Base-by-base conservation (phyloP, 23 red algal species). In the Gracilaria gracilis region DNA sequence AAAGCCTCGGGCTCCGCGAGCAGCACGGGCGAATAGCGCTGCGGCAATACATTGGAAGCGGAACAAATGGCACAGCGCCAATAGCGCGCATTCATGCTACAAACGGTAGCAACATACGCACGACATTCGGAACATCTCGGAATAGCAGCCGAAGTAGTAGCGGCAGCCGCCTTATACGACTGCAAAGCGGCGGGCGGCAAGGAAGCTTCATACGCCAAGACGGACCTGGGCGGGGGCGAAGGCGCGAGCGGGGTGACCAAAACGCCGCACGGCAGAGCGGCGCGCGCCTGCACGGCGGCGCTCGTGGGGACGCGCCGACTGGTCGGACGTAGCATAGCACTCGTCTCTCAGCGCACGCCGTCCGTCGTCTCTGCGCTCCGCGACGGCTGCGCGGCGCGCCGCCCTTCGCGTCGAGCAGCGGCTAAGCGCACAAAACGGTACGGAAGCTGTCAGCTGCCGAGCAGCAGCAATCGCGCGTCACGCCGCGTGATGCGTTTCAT, bases 211-310 rank as follows among this genome's bases (percentile, higher is more conserved):
- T 49, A 64, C 11, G 59, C 8, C n/a, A 48, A 54, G 4, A 71
- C 42, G 20, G 75, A 64, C 28, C 55, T 40, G 29, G 87, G 87
- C 15, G 57, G 54, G n/a, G 87, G 87, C 19, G 87, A 80, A 0
- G 87, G 87, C 24, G 87, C 25, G 5, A 90, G 74, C 15, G 87
- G 87, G 12, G 87, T 69, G 21, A 90, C 64, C 57, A 90, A 31
- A 0, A 81, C 54, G 44, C 74, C 87, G 24, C 71, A 67, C 17
- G 87, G 87, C 35, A 90, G 33, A 17, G 55, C 87, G 29, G 87
- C 76, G 53, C 48, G 42, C 28, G 35, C 38, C 47, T 37, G 59
- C 71, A 79, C 74, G 33, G 54, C 71, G 29, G 87, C 87, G 62
- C 77, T 75, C 0, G 71, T n/a, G 9, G 87, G 87, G 20, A 79